phyloP scores from a whole-genome alignment of 1,139 yeast genomes.

The Wickerhamomyces sp. region DNA sequence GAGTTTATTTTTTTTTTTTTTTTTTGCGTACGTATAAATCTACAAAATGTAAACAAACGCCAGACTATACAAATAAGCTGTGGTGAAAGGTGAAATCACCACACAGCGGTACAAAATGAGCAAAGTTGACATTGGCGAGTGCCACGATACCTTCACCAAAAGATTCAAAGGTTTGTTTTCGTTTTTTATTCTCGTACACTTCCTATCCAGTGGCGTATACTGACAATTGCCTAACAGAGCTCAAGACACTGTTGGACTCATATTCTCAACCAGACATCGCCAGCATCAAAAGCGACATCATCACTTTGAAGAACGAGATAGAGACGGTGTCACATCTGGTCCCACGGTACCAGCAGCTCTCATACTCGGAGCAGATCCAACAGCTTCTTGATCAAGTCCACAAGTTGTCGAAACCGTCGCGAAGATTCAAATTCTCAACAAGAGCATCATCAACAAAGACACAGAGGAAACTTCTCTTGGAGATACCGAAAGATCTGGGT shows the following conservation, averaged over 20 bases:
- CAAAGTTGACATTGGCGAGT: slow-evolving; percentile 2
- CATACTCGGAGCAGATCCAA: slow-evolving; percentile 9
- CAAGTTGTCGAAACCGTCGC: neutral
- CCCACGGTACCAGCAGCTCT: slow-evolving; percentile 10
- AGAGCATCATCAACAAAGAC: slow-evolving; percentile 2
- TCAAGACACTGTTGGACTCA: too few species aligned
- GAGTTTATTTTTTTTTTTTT: too few species aligned
- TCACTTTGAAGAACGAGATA: slow-evolving; percentile 5
- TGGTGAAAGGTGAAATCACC: too few species aligned
- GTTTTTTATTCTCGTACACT: too few species aligned
- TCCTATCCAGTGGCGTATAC: too few species aligned
- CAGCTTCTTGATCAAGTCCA: slow-evolving; percentile 1
- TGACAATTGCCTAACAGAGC: too few species aligned
- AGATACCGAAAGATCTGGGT: neutral
- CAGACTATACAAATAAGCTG: too few species aligned
- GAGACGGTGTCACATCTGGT: slow-evolving; percentile 9
- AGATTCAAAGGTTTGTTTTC: slow-evolving; percentile 5
- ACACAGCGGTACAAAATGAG: too few species aligned
- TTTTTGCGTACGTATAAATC: too few species aligned
- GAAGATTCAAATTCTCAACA: slow-evolving; percentile 7
- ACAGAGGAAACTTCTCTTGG: neutral
- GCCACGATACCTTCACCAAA: slow-evolving; percentile 5
- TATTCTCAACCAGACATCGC: neutral
- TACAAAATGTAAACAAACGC: too few species aligned
- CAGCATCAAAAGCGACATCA: neutral